phyloP scores from a whole-genome alignment of 768 basidiomycete species.

The Cystobasidium tubakii region DNA sequence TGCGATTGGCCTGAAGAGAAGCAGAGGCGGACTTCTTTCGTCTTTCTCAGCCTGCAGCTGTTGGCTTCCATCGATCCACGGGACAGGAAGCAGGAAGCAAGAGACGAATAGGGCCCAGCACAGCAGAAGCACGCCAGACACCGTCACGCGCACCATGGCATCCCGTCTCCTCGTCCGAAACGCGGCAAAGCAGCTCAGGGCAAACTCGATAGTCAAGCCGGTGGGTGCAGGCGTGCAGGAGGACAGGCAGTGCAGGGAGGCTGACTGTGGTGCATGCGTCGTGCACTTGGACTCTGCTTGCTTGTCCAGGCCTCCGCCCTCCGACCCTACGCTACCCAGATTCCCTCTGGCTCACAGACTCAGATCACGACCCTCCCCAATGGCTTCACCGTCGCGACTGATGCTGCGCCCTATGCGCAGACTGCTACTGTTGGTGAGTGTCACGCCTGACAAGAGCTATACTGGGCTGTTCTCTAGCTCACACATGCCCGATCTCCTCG shows the following conservation, averaged over 20 bases:
- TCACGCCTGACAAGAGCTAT: no score
- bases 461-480: no score
- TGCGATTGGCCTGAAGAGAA: no score
- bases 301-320: constrained; percentile 33
- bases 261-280: not conserved
- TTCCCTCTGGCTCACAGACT: constrained; percentile 55
- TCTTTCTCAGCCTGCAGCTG: no score
- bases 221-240: not conserved
- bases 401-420: constrained; percentile 57
- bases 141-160: not conserved
- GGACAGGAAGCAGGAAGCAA: no score
- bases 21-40: no score
- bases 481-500: no score
- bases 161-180: constrained; percentile 13
- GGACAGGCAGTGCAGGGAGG: not conserved
- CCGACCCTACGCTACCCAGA: constrained; percentile 50
- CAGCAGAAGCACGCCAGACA: not conserved
- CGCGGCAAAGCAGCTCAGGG: not conserved
- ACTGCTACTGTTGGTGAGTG: constrained; percentile 69
- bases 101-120: no score
- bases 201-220: constrained; percentile 10
- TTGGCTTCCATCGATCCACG: no score
- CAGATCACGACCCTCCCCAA: constrained; percentile 88
- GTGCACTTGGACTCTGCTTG: not conserved
- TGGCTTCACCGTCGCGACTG: constrained; percentile 62